These are phyloP conservation scores for Telfairia occidentalis DNA, from an alignment of 331 rosid species.

Conservation along the genomic window DNA sequence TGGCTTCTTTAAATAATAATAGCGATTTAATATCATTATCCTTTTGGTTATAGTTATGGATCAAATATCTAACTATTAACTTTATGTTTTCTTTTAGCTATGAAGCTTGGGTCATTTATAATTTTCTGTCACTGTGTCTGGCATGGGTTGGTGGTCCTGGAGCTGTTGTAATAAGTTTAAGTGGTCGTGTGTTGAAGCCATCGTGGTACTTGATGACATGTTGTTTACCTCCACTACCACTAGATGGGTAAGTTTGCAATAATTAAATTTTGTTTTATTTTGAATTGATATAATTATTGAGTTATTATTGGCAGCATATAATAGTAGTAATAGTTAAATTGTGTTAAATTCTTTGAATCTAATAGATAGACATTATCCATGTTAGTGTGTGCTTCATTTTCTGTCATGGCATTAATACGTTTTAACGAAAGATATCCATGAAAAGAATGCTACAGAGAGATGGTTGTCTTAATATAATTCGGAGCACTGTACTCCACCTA, in stretches of 20 bases:
- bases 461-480: not conserved
- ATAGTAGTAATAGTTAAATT: not conserved
- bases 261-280: not conserved
- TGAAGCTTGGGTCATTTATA: conserved; percentile 98
- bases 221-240: conserved; percentile 75
- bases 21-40: not conserved
- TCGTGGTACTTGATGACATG: conserved; percentile 80
- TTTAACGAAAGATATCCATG: not conserved
- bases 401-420: not conserved
- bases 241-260: conserved; percentile 70
- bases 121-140: conserved; percentile 77
- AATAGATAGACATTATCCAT: not conserved
- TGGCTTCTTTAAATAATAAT: not conserved
- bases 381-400: not conserved
- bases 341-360: not conserved
- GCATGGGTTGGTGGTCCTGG: conserved; percentile 99
- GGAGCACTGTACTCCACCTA: not conserved
- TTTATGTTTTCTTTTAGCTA: conserved; percentile 46
- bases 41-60: conserved; percentile 6
- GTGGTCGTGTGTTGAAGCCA: conserved; percentile 83
- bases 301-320: not conserved
- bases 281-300: not conserved
- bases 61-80: not conserved
- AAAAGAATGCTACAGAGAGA: not conserved
- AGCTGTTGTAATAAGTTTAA: conserved; percentile 86